Evolutionary conservation across 306 rosid genomes (phyloP).

Genomic region (Castanospermum australe): DNA sequence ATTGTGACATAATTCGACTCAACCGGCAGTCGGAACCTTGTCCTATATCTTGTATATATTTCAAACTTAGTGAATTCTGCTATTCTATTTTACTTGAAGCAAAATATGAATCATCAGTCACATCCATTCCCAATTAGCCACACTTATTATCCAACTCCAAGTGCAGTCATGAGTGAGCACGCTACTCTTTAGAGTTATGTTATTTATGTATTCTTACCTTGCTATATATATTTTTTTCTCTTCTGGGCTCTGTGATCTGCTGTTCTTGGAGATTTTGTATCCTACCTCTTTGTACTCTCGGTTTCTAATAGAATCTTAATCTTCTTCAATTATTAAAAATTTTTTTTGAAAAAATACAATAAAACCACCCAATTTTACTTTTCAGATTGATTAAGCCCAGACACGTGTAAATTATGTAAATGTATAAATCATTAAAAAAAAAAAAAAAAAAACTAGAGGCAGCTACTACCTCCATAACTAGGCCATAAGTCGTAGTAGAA

Average conservation of each 20-base stretch:
- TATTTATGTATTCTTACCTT: neutral
- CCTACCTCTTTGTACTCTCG: conserved; percentile 14
- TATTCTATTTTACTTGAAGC: neutral
- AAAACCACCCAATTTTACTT: neutral
- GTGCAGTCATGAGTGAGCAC: neutral
- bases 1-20: neutral
- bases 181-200: neutral
- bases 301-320: conserved; percentile 3
- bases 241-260: neutral
- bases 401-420: neutral
- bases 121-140: neutral
- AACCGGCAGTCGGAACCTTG: conserved; percentile 1
- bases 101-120: conserved; percentile 3
- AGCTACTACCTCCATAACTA: conserved; percentile 86
- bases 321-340: conserved; percentile 8
- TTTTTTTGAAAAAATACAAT: neutral
- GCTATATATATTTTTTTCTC: neutral
- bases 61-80: conserved; percentile 3
- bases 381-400: conserved; percentile 13
- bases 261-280: conserved; percentile 3
- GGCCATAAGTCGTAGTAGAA: conserved; percentile 73
- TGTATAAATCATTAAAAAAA: conserved; percentile 4
- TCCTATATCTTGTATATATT: neutral
- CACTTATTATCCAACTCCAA: neutral
- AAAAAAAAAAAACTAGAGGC: conserved; percentile 27